Evolutionary conservation across 2,329 filamentous ascomycete genomes (phyloP), one percentile per base, ranked within the genome.

Genomic region (Alternaria brassicae): DNA sequence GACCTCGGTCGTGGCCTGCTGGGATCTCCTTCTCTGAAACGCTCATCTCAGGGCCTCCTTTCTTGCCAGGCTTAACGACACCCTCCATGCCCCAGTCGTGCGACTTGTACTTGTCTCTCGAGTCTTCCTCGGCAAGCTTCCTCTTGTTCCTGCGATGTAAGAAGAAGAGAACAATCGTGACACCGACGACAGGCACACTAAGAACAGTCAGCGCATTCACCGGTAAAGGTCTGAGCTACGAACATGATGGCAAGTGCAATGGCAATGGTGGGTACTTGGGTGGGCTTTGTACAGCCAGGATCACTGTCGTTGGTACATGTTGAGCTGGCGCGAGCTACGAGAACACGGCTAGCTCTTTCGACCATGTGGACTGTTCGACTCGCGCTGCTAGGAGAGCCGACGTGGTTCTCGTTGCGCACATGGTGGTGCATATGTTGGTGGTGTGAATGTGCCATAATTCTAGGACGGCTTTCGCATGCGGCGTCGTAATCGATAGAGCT

Each of bases 11-110:
- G 65, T 76, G 74, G 47, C 74, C 71, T 23, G 55, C 60, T 45
- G 70, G 69, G 25, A 75, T 51, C 39, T 72, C 60, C 66, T 82
- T 81, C 62, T 83, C 79, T 12, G 88, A 88, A 72, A 91, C 84
- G 25, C 81, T 84, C 83, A 87, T 81, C 78, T 88, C 79, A 65
- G 82, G 79, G 45, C 76, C 52, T 17, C 52, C 71, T 51, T 72
- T 69, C 53, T 70, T 72, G 21, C 65, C 70, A 58, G 74, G 73
- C 65, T 73, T 77, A 51, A 73, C 73, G 59, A 82, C 81, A 56
- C 72, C 64, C 56, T 90, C 92, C 73, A 97, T 79, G 34, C 95
- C 95, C 74, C 97, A 99, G 77, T 99, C 95, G 73, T 98, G 85
- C 0, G 92, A 95, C 73, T 90, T 93, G 78, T 96, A 92, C 67